Conservation (phyloP, 2,329 filamentous ascomycete species). For the Neopestalotiopsis sp. region DNA sequence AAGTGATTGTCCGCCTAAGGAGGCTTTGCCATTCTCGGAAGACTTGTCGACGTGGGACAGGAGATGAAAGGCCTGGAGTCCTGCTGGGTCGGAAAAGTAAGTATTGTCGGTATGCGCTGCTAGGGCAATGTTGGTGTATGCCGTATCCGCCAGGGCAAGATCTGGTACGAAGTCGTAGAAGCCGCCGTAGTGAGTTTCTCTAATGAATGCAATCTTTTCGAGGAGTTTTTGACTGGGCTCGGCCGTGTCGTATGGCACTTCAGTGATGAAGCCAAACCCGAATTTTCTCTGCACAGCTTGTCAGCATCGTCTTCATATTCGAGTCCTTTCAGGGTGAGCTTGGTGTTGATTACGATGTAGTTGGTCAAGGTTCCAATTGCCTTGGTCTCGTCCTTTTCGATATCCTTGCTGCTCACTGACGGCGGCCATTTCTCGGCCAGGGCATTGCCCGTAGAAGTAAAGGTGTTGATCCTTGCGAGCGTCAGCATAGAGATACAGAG, state of each 20-base stretch:
- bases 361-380: constrained; percentile 67
- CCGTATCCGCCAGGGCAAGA: constrained; percentile 85
- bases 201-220: constrained; percentile 82
- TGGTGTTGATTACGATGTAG: constrained; percentile 53
- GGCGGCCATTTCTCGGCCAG: constrained; percentile 53
- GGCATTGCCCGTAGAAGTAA: constrained; percentile 36
- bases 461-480: constrained; percentile 25
- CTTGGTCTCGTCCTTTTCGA: constrained; percentile 59
- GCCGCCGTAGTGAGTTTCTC: constrained; percentile 87
- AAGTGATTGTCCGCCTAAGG: constrained; percentile 74
- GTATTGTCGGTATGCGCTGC: constrained; percentile 92
- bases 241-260: constrained; percentile 68
- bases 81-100: constrained; percentile 92
- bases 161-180: constrained; percentile 86
- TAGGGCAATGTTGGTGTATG: constrained; percentile 86
- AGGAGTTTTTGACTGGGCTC: constrained; percentile 77
- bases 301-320: constrained; percentile 5
- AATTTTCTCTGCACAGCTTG: constrained; percentile 58
- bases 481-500: constrained; percentile 4
- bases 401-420: constrained; percentile 61
- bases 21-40: constrained; percentile 20
- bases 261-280: constrained; percentile 80
- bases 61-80: constrained; percentile 91
- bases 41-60: constrained; percentile 67
- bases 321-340: too few relatives aligned